Evolutionary conservation across 1,284 basidiomycete species (phyloP), one percentile per base, ranked within the genome.

Genomic region (Anthracocystis setariae): DNA sequence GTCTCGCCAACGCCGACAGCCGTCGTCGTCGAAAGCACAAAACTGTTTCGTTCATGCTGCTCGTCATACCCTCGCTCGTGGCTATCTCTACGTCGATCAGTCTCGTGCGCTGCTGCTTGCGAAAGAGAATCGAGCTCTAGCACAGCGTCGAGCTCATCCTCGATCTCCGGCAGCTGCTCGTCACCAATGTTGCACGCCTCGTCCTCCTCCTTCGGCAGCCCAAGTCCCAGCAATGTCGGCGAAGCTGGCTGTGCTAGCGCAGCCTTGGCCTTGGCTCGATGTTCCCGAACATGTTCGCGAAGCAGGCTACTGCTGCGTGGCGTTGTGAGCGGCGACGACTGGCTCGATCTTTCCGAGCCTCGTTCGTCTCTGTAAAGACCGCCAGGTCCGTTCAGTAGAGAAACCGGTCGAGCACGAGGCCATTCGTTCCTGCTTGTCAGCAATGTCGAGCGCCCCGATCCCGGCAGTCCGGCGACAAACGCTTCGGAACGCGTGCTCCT

Each of bases 131-230:
- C 44, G n/a, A 15, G 17, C 3, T 13, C 17, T 17, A 45, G 15
- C 2, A 33, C 13, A 38, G 52, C 48, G 12, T 45, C 21, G 27
- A 61, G 42, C 54, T 69, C 66, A 10, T 69, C 55, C 4, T 52
- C 60, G n/a, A 65, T 55, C 42, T 70, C 67, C 5, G 57, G 55
- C 68, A 69, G 24, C 42, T 64, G 50, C 56, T 75, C 70, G 35
- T 75, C 70, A 3, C 62, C 69, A n/a, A 75, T 57, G 40, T 47
- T 66, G 70, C 73, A 75, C 18, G 37, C 46, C 25, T 60, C 58
- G 20, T 52, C 25, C n/a, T 70, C 73, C 1, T 68, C 63, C 46
- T 48, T 64, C 17, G 56, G 54, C 43, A 70, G 44, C 24, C 63
- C 55, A 17, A 72, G 43, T 8, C 69, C 61, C 8, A 73, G 51